Evolutionary conservation across 306 rosid species (phyloP), one percentile per base, ranked within the genome.

Genomic region (Rosa persica): DNA sequence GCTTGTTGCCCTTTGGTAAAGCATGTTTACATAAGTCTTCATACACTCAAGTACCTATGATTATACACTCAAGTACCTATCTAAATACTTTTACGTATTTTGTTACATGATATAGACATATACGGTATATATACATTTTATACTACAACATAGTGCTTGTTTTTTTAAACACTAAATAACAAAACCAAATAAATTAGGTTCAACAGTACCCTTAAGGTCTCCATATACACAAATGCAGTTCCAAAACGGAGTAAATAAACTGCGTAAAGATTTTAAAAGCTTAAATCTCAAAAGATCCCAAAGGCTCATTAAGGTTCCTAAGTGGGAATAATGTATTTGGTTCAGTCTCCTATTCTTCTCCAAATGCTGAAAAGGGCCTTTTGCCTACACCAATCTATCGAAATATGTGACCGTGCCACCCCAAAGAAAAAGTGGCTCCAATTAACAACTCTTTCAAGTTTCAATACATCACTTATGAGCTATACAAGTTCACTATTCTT

Each of bases 381-480:
- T 44, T 19, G n/a, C 70, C 58, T 42, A 27, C 70, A 43, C 61
- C 79, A 42, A 75, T 13, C 68, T 10, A 74, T 60, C 27, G 43
- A 57, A 17, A 74, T 43, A 74, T 22, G 77, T 12, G 68, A 22
- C 39, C 47, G 40, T 57, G 68, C 40, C 68, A 42, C 16, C 68
- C 76, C 16, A 19, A 40, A 57, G 57, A 58, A 17, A 61, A 44
- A 75, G 22, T 20, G 27, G 16, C 4, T 16, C n/a, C 57, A 42
- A 9, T 23, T 19, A 75, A 44, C 79, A 58, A 74, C 69, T 15
- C 69, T 58, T 23, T 58, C 78, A 19, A 44, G 71, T 61, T 75
- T 44, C 71, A 75, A 75, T 10, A 44, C 78, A 75, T 75, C 47
- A 30, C 36, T 30, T 30, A 30, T 30, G 36, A 30, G 36, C 36